A percentile compares a stretch with the other conserved stretches of the same genome.
Conservation (phyloP, 257 asterid genomes). For the Craterostigma plantagineum region DNA sequence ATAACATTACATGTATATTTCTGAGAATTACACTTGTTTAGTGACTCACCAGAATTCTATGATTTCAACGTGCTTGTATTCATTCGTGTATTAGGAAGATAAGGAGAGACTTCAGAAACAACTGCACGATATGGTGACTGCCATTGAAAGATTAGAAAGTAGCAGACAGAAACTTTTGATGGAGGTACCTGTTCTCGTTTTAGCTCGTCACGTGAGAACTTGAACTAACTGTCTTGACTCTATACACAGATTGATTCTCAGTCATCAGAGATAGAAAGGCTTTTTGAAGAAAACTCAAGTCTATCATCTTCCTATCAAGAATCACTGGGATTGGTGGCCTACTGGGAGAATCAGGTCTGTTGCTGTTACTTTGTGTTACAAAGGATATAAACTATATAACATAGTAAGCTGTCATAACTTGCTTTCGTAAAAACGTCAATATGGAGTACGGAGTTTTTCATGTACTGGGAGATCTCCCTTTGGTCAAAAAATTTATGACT, state of each 20-base stretch:
- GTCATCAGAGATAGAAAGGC: constrained; percentile 84
- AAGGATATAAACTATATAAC: neutral
- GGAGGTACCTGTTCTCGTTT: constrained; percentile 40
- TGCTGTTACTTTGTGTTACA: constrained; percentile 1
- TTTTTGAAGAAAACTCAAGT: constrained; percentile 72
- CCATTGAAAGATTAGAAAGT: constrained; percentile 68
- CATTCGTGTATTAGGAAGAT: constrained; percentile 43
- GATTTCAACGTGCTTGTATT: neutral
- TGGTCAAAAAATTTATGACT: neutral
- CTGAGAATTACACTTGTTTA: too few species aligned
- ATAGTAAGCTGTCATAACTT: too few species aligned
- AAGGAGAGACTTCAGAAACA: constrained; percentile 82
- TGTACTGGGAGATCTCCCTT: too few species aligned
- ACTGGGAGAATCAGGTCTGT: constrained; percentile 88
- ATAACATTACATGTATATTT: too few species aligned
- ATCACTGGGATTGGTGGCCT: constrained; percentile 42
- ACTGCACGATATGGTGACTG: constrained; percentile 91
- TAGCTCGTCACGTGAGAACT: constrained; percentile 12
- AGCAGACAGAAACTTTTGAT: constrained; percentile 80
- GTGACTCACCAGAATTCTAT: neutral
- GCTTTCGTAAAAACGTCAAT: too few species aligned
- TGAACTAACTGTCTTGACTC: constrained; percentile 11
- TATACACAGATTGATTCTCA: constrained; percentile 80
- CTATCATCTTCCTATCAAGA: constrained; percentile 74
- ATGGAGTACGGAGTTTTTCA: too few species aligned